Base-by-base conservation (phyloP, 257 asterid genomes). In the Phtheirospermum japonicum region DNA sequence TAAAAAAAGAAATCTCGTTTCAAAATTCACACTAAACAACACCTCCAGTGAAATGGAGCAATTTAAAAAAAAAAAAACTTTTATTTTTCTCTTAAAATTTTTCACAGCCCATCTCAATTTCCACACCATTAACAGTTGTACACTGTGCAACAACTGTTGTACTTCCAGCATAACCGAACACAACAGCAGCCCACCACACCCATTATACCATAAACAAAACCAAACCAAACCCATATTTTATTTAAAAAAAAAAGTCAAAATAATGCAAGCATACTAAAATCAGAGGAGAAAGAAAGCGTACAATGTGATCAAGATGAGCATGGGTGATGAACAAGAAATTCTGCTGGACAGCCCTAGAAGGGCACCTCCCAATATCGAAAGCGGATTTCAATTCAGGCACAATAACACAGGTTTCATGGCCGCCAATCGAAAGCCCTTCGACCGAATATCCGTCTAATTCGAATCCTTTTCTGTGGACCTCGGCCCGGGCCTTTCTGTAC, bases 291-390 rank as follows among this genome's bases (percentile, higher is more conserved):
- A 26, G 12, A 12, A 61, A 32, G 40, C 82, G 60, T 85, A 93
- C 99, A 73, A 93, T 89, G 82, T 93, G 99, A 76, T 93, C 99
- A 39, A 93, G 97, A 79, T 93, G 99, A 48, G 96, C 97, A 64
- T 93, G 99, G 28, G 97, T 93, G 65, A 93, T 89, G 82, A 93
- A 93, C 67, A 89, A 77, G 71, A 89, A 89, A 71, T 87, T 93
- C 77, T 93, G 96, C 49, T 80, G 87, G 63, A 92, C 87, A 54
- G 99, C 97, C 70, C 76, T 83, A 2, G 94, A 53, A 54, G 97
- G 99, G 65, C 97, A 89, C 83, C 95, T 80, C 82, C 99, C 99
- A 61, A 93, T 89, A 55, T 93, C 99, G 67, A 89, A 93, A 57
- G 95, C 99, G 19, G 75, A 61, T 78, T 93, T 93, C 66, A 93